phyloP scores from a whole-genome alignment of 2,329 filamentous ascomycete species.

The Phaeosphaeriaceae sp. region DNA sequence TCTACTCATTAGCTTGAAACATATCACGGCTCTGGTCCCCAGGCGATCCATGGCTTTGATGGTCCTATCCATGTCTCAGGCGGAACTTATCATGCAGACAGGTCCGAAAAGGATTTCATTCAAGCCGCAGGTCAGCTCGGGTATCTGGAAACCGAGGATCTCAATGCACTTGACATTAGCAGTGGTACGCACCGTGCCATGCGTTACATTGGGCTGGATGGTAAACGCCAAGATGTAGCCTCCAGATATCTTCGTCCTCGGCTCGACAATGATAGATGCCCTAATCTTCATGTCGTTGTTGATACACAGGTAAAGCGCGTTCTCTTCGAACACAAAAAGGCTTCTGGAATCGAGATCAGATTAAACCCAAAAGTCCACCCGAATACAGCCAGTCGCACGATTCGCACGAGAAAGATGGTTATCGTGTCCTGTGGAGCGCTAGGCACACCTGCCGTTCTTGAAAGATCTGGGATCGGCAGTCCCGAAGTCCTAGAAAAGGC shows the following conservation, averaged over 20 bases:
- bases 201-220: constrained; percentile 59
- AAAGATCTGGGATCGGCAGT: constrained; percentile 67
- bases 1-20: constrained; percentile 58
- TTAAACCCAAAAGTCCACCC: constrained; percentile 53
- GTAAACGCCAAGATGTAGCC: constrained; percentile 64
- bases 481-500: constrained; percentile 57
- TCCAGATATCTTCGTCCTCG: constrained; percentile 62
- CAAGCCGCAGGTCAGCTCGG: constrained; percentile 57
- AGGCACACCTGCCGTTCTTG: constrained; percentile 63
- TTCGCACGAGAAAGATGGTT: constrained; percentile 64
- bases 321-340: constrained; percentile 61
- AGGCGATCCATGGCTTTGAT: constrained; percentile 58
- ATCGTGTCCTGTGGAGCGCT: constrained; percentile 59
- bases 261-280: constrained; percentile 56
- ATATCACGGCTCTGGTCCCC: constrained; percentile 57
- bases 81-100: constrained; percentile 55
- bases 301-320: constrained; percentile 64
- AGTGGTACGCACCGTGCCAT: constrained; percentile 53
- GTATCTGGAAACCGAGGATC: constrained; percentile 59
- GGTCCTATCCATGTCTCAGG: constrained; percentile 65
- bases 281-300: constrained; percentile 66
- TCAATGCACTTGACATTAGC: constrained; percentile 59
- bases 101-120: constrained; percentile 58
- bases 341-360: constrained; percentile 66
- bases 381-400: constrained; percentile 45